These are phyloP conservation scores for Maudiozyma pseudohumilis DNA, from an alignment of 805 yeast species.

Conservation along the genomic window DNA sequence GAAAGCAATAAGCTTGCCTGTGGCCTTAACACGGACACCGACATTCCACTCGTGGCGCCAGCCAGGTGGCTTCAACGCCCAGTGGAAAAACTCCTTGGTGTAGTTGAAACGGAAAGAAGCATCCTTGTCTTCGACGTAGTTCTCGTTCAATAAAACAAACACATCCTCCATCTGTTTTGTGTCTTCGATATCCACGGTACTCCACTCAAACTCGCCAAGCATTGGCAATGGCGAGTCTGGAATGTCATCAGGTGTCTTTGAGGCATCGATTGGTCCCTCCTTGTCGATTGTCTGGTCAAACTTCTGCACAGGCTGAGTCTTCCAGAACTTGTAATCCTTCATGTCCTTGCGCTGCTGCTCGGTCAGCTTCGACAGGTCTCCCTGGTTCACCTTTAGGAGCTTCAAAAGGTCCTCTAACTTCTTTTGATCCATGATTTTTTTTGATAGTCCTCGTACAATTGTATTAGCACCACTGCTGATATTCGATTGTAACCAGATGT, in stretches of 20 bases:
- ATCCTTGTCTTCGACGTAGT: constrained; percentile 91
- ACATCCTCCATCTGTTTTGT: constrained; percentile 61
- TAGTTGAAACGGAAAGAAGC: constrained; percentile 88
- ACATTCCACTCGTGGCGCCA: constrained; percentile 84
- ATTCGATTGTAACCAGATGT: no score
- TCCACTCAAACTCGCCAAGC: constrained; percentile 82
- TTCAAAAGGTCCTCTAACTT: constrained; percentile 43
- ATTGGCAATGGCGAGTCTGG: constrained; percentile 62
- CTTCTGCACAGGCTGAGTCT: constrained; percentile 86
- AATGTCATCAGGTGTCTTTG: constrained; percentile 62
- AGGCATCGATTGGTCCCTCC: constrained; percentile 75
- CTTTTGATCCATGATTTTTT: constrained; percentile 10
- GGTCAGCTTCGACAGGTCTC: constrained; percentile 37
- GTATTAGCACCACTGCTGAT: no score
- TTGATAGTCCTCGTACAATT: no score
- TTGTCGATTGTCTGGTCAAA: constrained; percentile 55
- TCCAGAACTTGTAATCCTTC: constrained; percentile 94
- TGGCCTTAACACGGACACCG: constrained; percentile 77
- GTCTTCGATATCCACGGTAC: constrained; percentile 54
- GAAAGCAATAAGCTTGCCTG: constrained; percentile 78
- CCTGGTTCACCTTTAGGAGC: constrained; percentile 28
- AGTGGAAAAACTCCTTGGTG: constrained; percentile 67
- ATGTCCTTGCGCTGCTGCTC: constrained; percentile 57
- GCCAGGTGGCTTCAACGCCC: constrained; percentile 95
- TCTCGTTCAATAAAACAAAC: constrained; percentile 68